Evolutionary conservation across 208 protist genomes (phyloP), one percentile per base, ranked within the genome.

Genomic region (Blastocrithidia nonstop): DNA sequence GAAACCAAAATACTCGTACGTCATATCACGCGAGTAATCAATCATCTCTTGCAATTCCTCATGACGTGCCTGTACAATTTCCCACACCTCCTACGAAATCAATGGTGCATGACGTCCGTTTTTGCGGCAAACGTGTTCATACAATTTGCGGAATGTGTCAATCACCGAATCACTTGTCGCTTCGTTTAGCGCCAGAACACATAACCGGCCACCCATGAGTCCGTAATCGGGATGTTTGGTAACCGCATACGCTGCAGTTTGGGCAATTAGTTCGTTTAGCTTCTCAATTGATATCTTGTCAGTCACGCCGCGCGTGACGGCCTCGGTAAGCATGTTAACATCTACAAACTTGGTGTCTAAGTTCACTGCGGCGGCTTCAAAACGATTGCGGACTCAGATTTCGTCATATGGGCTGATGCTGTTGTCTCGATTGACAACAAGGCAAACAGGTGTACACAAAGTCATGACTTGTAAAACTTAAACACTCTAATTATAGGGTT

Each of bases 1-100:
- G 67, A 94, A 98, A n/a, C 96, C 97, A 55, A 99, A 99, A 68
- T 95, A 99, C 49, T 98, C 93, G 66, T 95, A 99, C 29, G 85
- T 75, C 49, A 96, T 87, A 61, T 99, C 96, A 27, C 95, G 71
- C 22, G 77, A 61, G 70, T 97, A 96, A 48, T 98, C 67, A 15
- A 99, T 93, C 1, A 85, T 76, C 3, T 28, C 32, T 47, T 99
- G 80, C 11, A 99, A 68, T 11, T 47, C 35, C 44, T 94, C 86
- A 11, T 64, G 48, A 51, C 92, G 58, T 45, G 63, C 48, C 65
- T 86, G 19, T 19, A 97, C 75, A 32, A 96, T 60, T 27, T 93
- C 66, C 68, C 78, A 96, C 8, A 95, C 51, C 8, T 96, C 80
- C 2, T 98, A 79, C 1, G 92, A 63, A 27, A 99, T 75, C 9